These are phyloP conservation scores for Ascosphaera apis DNA, from an alignment of 2,329 filamentous ascomycete genomes.

Conservation along the genomic window DNA sequence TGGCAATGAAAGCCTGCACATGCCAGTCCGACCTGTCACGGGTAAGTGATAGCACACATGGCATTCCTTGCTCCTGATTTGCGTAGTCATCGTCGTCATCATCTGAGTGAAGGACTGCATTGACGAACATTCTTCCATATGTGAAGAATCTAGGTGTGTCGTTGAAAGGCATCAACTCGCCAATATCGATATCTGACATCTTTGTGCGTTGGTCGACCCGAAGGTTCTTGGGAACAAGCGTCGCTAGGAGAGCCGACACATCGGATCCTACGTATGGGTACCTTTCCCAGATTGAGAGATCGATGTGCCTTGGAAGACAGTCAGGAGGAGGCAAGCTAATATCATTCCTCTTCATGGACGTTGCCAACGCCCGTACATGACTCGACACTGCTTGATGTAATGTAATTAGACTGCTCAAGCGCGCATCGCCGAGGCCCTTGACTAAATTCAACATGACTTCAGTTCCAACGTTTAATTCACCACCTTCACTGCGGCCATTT, in stretches of 20 bases:
- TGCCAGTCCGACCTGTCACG: slow-evolving; percentile 46
- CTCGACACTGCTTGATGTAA: slow-evolving; percentile 33
- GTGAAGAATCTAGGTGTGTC: slow-evolving; percentile 53
- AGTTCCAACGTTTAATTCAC: slow-evolving; percentile 14
- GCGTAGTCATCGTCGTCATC: slow-evolving; percentile 29
- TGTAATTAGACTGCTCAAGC: slow-evolving; percentile 24
- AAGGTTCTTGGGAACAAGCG: slow-evolving; percentile 23
- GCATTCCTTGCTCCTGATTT: slow-evolving; percentile 34
- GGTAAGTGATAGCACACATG: slow-evolving; percentile 53
- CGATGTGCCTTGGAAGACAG: slow-evolving; percentile 51
- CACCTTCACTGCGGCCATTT: too few relatives aligned
- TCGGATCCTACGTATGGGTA: slow-evolving; percentile 55
- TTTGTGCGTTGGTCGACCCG: slow-evolving; percentile 25
- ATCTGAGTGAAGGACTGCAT: slow-evolving; percentile 50
- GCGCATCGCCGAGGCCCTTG: slow-evolving; percentile 21
- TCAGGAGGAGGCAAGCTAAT: slow-evolving; percentile 45
- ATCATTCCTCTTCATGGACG: slow-evolving; percentile 67
- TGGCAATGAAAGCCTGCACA: slow-evolving; percentile 51
- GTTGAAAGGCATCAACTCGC: slow-evolving; percentile 51
- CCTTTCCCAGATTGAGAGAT: slow-evolving; percentile 60
- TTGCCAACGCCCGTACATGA: slow-evolving; percentile 48
- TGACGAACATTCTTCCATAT: slow-evolving; percentile 55
- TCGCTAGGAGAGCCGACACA: slow-evolving; percentile 45
- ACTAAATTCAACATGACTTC: slow-evolving; percentile 19
- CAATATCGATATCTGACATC: slow-evolving; percentile 21